These are phyloP conservation scores for Piper longum DNA, from an alignment of 164 flowering plant species.

Conservation along the genomic window DNA sequence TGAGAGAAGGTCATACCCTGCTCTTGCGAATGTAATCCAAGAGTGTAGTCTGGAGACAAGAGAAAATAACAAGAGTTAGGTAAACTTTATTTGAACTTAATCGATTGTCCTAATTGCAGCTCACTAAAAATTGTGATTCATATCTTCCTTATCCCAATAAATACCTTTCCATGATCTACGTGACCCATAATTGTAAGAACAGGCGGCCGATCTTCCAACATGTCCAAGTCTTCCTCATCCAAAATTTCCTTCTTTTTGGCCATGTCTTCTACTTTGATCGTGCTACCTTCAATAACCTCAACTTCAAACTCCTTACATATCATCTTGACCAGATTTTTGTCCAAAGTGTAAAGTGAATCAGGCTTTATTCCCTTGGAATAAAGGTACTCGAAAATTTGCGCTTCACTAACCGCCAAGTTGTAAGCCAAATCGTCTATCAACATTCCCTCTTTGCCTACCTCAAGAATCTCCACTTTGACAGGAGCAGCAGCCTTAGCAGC, in stretches of 20 bases:
- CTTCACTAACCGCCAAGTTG: constrained; percentile 64
- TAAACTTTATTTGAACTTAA: constrained; percentile 2
- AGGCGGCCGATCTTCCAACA: constrained; percentile 82
- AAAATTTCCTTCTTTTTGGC: constrained; percentile 72
- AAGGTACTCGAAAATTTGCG: constrained; percentile 67
- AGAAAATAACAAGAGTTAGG: constrained; percentile 14
- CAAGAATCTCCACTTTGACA: constrained; percentile 75
- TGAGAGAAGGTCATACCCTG: constrained; percentile 43
- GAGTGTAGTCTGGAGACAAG: constrained; percentile 72
- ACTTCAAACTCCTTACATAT: constrained; percentile 68
- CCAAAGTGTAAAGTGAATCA: constrained; percentile 63
- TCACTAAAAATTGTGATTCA: neutral
- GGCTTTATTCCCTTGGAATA: constrained; percentile 71
- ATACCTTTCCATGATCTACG: constrained; percentile 96
- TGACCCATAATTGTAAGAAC: constrained; percentile 97
- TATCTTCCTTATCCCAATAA: constrained; percentile 1
- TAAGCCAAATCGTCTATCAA: constrained; percentile 63
- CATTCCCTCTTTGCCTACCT: constrained; percentile 89
- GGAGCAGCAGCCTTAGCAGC: constrained; percentile 86
- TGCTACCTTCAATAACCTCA: constrained; percentile 67
- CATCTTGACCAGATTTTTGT: constrained; percentile 78
- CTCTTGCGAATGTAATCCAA: constrained; percentile 81
- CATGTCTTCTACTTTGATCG: constrained; percentile 63
- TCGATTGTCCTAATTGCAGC: neutral
- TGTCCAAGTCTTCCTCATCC: constrained; percentile 83